These are phyloP conservation scores for Penstemon eatonii DNA, from an alignment of 257 asterid species.

Conservation along the genomic window DNA sequence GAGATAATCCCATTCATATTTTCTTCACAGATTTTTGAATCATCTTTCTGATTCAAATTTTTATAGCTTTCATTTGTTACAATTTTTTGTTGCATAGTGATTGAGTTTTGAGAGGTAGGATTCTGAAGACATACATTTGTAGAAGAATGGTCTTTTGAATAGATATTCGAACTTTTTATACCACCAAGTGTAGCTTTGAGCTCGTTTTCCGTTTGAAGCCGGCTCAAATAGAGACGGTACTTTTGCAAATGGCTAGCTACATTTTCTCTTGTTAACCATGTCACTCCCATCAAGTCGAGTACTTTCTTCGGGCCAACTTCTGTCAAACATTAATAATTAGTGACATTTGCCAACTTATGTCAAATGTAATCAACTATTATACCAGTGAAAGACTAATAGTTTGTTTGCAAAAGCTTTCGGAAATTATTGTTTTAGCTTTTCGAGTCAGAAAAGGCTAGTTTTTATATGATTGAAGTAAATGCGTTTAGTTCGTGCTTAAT, in stretches of 20 bases:
- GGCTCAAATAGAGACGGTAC: constrained; percentile 79
- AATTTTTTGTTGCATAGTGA: constrained; percentile 28
- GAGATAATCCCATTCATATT: constrained; percentile 37
- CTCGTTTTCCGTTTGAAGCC: constrained; percentile 75
- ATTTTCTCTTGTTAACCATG: constrained; percentile 72
- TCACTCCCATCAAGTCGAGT: constrained; percentile 69
- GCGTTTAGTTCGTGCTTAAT: too few species aligned
- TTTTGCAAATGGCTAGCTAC: constrained; percentile 93
- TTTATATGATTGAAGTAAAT: too few species aligned
- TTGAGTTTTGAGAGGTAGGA: constrained; percentile 15
- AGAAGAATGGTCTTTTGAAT: constrained; percentile 38
- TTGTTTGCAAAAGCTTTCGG: too few species aligned
- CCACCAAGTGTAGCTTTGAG: constrained; percentile 43
- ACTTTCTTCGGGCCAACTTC: constrained; percentile 81
- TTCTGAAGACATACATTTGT: constrained; percentile 38
- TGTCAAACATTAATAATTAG: constrained; percentile 30
- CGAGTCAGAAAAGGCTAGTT: too few species aligned
- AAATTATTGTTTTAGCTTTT: too few species aligned
- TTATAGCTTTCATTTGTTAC: constrained; percentile 36
- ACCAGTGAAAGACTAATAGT: background rate
- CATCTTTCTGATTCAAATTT: constrained; percentile 35
- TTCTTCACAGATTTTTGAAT: constrained; percentile 36
- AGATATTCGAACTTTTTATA: constrained; percentile 39
- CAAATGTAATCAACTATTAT: background rate
- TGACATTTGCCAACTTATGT: background rate